Conservation (phyloP, 1,139 yeast species). For the Nakaseomyces glabratus region DNA sequence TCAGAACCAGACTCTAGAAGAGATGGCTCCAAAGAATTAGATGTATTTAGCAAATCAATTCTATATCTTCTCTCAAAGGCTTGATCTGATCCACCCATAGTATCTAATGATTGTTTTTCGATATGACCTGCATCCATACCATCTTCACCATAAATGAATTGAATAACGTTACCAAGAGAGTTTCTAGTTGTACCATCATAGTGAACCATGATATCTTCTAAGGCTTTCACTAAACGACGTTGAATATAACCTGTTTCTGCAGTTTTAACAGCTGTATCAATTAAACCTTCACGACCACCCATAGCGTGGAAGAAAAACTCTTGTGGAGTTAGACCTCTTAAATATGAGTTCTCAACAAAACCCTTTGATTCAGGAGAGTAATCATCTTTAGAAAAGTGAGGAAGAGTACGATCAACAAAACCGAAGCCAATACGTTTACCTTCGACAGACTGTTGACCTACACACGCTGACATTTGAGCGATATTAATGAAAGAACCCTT, state of each 20-base stretch:
- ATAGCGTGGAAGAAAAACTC: constrained; percentile 99
- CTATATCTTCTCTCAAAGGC: constrained; percentile 78
- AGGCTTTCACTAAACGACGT: constrained; percentile 95
- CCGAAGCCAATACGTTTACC: constrained; percentile 99
- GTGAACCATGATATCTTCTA: constrained; percentile 98
- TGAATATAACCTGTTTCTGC: constrained; percentile 99
- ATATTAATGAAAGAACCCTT: constrained; percentile 98
- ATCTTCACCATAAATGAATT: constrained; percentile 97
- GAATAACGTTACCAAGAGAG: constrained; percentile 91
- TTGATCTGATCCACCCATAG: constrained; percentile 85
- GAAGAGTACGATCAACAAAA: constrained; percentile 88
- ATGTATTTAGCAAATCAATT: constrained; percentile 74
- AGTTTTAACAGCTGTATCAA: constrained; percentile 97
- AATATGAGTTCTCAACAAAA: constrained; percentile 91
- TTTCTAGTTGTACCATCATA: constrained; percentile 98
- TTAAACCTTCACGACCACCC: constrained; percentile 99
- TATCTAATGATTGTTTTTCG: constrained; percentile 93
- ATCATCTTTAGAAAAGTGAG: constrained; percentile 97
- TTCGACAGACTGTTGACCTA: constrained; percentile 98
- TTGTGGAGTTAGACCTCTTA: constrained; percentile 97
- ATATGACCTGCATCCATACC: constrained; percentile 98
- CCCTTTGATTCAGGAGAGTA: constrained; percentile 98
- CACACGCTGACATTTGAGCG: constrained; percentile 99
- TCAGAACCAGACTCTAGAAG: constrained; percentile 83
- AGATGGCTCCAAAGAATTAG: constrained; percentile 55